Evolutionary conservation across 225 moss, liverwort and hornwort species (phyloP).

Genomic region (Antitrichia curtipendula): DNA sequence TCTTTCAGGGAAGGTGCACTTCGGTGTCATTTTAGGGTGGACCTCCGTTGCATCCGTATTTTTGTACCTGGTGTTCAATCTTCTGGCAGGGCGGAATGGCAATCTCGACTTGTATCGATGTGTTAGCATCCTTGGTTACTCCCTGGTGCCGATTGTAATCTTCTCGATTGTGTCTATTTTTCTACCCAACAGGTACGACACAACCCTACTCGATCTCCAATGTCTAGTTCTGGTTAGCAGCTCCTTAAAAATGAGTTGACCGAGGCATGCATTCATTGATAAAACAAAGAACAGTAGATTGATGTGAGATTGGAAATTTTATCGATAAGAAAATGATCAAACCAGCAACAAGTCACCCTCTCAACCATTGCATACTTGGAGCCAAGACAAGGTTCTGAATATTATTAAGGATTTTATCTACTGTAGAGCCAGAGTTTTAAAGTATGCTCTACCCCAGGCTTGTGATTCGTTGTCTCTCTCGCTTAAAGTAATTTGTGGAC

Average conservation of each 20-base stretch:
- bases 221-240: not conserved
- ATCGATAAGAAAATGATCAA: not conserved
- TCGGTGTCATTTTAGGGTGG: slow-evolving; percentile 93
- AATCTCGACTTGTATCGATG: slow-evolving; percentile 90
- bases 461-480: not conserved
- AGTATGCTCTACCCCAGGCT: not conserved
- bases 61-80: slow-evolving; percentile 83
- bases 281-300: not conserved
- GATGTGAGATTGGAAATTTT: not conserved
- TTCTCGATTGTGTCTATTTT: slow-evolving; percentile 61
- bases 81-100: slow-evolving; percentile 78
- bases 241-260: not conserved
- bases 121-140: slow-evolving; percentile 83
- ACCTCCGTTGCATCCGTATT: slow-evolving; percentile 74
- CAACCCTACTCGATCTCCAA: not conserved
- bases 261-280: not conserved
- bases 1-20: slow-evolving; percentile 84
- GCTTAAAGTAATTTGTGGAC: not conserved
- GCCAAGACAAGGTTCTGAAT: not conserved
- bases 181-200: slow-evolving; percentile 55
- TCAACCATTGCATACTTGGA: not conserved
- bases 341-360: not conserved
- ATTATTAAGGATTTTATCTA: not conserved
- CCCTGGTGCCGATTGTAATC: slow-evolving; percentile 73
- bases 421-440: not conserved